A percentile compares a stretch with the other conserved stretches of the same genome.
Evolutionary conservation across 2,329 filamentous ascomycete genomes (phyloP).

Genomic region (Venturia oleaginea): DNA sequence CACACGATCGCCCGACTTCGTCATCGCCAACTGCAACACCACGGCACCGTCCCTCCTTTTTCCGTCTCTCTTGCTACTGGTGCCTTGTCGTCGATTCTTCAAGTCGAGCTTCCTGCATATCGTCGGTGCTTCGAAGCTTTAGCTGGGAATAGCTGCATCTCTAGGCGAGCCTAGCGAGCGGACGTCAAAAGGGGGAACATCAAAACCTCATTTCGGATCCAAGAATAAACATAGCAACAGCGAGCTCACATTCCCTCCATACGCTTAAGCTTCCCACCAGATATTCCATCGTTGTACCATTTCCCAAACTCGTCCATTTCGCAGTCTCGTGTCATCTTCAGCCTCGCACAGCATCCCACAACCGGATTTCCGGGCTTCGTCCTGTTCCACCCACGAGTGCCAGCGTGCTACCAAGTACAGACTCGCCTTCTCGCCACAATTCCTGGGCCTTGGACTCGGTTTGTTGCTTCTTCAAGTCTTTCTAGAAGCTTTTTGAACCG

Average conservation of each 20-base stretch:
- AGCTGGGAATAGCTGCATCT: background rate
- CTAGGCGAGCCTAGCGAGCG: constrained; percentile 4
- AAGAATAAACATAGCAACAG: constrained; percentile 2
- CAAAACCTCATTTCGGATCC: constrained; percentile 5
- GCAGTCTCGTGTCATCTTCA: constrained; percentile 10
- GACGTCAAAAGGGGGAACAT: constrained; percentile 1
- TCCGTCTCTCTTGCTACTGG: background rate
- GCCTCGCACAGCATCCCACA: constrained; percentile 13
- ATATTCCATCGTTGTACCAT: constrained; percentile 6
- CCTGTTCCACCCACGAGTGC: constrained; percentile 9
- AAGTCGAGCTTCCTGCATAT: constrained; percentile 7
- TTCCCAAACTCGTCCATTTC: background rate
- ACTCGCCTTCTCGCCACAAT: background rate
- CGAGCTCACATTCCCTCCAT: background rate
- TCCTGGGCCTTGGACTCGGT: constrained; percentile 8
- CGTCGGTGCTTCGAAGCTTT: background rate
- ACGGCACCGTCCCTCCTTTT: background rate
- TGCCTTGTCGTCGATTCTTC: background rate
- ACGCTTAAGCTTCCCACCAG: background rate
- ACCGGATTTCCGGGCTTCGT: constrained; percentile 10
- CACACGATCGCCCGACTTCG: background rate
- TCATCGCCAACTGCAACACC: constrained; percentile 2
- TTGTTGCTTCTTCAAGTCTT: background rate
- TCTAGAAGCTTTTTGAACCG: constrained; percentile 10
- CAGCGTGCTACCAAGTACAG: constrained; percentile 6